Evolutionary conservation across 495 filamentous ascomycete species (phyloP), one percentile per base, ranked within the genome.

Genomic region (Neurospora sublineolata): DNA sequence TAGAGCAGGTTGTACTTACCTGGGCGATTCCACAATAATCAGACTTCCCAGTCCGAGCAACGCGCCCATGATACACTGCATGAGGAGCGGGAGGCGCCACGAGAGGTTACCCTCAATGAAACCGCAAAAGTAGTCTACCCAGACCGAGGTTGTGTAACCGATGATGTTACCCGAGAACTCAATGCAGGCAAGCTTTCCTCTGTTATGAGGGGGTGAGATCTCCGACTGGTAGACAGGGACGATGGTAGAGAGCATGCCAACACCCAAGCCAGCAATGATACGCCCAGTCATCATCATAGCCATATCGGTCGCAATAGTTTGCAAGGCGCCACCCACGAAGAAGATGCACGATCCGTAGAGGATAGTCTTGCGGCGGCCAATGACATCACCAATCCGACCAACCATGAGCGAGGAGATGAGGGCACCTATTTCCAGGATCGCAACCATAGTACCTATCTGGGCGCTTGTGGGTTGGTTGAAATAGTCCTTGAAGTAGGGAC

Each of bases 151-250:
- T 67, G 93, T 92, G 80, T 99, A 99, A 33, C 95, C 95, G 74
- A 90, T 88, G 73, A 99, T 96, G 80, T 99, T 99, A 38, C 95
- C 95, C 0, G 96, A 93, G 77, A 99, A 99, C 79, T 98, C 96
- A 72, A 99, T 97, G 81, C 95, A 99, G 14, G 95, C 95, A 71
- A 98, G 85, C 81, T 94, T 94, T 20, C 96, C 96, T 70, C 96
- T 86, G 79, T 97, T 98, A 74, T 99, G 96, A 16, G 95, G 93
- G 69, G 95, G 95, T 68, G 94, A 94, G 71, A 99, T 99, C 78
- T 99, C 96, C 39, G 94, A 97, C 81, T 99, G 95, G 81, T 97
- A 99, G 44, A 99, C 92, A 1, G 95, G 95, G 7, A 99, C 96
- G 70, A 99, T 99, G 52, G 95, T 98, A 1, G 94, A 97, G 39